A percentile compares a stretch with the other conserved stretches of the same genome.
Conservation (phyloP, 2,329 filamentous ascomycete species). For the Colletotrichum australisinense region DNA sequence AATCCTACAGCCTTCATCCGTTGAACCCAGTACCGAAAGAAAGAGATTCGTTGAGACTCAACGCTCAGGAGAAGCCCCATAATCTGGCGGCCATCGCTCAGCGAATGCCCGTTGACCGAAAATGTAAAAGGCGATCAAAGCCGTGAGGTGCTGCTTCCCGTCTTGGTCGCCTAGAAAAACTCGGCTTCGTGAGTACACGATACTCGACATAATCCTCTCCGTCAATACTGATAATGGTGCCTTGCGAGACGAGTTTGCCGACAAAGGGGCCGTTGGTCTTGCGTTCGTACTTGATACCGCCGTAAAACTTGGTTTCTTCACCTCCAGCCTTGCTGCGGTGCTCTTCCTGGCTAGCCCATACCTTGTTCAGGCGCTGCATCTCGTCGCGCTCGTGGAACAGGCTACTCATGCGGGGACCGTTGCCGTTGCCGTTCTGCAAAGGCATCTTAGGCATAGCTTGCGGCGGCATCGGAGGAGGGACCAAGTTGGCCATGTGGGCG, state of each 20-base stretch:
- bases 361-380: conserved; percentile 63
- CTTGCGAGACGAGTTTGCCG: conserved; percentile 72
- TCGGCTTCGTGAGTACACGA: conserved; percentile 71
- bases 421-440: conserved; percentile 14
- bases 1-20: not conserved
- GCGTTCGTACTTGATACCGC: conserved; percentile 71
- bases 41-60: not conserved
- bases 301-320: conserved; percentile 68
- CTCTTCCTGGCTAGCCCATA: conserved; percentile 67
- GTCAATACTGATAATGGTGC: conserved; percentile 72
- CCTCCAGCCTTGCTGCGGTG: conserved; percentile 54
- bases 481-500: conserved; percentile 4
- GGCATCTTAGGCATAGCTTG: conserved; percentile 28
- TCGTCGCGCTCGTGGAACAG: conserved; percentile 59
- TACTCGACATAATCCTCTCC: conserved; percentile 77
- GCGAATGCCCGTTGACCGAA: not conserved
- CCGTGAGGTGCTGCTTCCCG: not conserved
- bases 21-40: not conserved
- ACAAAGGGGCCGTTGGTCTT: conserved; percentile 70
- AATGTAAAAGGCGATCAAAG: not conserved
- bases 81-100: not conserved
- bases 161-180: conserved; percentile 61
- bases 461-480: not conserved
- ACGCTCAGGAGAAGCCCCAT: not conserved
- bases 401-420: conserved; percentile 22